Conservation (phyloP, 2,329 filamentous ascomycete species). For the Pestalotiopsis sp. region DNA sequence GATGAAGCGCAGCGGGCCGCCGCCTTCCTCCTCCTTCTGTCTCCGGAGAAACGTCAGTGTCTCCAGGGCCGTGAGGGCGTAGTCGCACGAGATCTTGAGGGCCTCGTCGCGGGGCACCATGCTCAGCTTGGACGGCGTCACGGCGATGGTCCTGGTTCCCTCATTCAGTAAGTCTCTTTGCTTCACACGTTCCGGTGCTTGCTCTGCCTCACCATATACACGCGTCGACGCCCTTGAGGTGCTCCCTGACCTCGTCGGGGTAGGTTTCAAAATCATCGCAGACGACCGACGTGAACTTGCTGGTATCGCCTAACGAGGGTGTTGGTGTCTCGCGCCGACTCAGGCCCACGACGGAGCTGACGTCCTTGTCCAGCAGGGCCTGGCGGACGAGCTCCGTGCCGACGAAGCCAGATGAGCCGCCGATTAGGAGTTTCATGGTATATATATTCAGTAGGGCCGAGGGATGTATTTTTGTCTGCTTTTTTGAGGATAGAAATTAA, state of each 20-base stretch:
- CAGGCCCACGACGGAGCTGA: conserved; percentile 45
- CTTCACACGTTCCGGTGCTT: neutral
- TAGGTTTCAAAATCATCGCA: conserved; percentile 44
- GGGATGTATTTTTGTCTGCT: neutral
- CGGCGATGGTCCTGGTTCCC: conserved; percentile 23
- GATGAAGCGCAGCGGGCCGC: conserved; percentile 37
- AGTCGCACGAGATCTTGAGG: conserved; percentile 26
- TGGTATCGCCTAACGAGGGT: conserved; percentile 24
- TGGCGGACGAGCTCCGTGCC: conserved; percentile 47
- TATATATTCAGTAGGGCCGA: neutral
- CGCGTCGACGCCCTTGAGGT: conserved; percentile 42
- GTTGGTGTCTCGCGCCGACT: conserved; percentile 38
- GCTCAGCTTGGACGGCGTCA: conserved; percentile 26
- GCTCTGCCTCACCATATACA: conserved; percentile 32
- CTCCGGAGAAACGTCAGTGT: neutral
- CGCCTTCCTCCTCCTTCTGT: neutral
- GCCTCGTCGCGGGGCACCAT: conserved; percentile 22
- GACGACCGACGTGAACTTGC: conserved; percentile 43
- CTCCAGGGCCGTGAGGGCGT: conserved; percentile 23
- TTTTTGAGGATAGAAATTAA: neutral
- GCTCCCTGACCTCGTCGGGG: conserved; percentile 39
- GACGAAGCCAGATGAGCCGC: conserved; percentile 45
- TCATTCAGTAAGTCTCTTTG: neutral
- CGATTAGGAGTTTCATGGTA: conserved; percentile 47
- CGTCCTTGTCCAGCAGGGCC: conserved; percentile 35